These are phyloP conservation scores for Monosporascus cannonballus DNA, from an alignment of 2,329 filamentous ascomycete genomes.

Conservation along the genomic window DNA sequence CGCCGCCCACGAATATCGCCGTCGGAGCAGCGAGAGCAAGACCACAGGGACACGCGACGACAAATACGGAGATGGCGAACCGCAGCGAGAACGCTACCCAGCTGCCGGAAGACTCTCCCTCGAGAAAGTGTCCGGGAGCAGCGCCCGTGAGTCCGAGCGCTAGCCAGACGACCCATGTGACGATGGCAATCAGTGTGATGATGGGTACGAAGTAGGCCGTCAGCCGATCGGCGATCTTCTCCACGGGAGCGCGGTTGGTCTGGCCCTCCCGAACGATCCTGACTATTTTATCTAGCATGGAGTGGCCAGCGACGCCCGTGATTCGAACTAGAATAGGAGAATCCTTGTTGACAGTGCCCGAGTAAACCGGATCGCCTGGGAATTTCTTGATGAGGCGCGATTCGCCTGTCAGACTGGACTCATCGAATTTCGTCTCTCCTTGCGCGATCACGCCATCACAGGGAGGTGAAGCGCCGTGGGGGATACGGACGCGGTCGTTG, in stretches of 20 bases:
- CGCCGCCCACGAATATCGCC: slow-evolving; percentile 76
- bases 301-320: slow-evolving; percentile 59
- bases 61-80: slow-evolving; percentile 81
- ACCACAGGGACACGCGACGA: slow-evolving; percentile 81
- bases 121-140: slow-evolving; percentile 52
- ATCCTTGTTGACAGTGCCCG: slow-evolving; percentile 70
- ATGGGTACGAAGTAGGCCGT: slow-evolving; percentile 74
- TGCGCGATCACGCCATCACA: slow-evolving; percentile 67
- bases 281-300: slow-evolving; percentile 77
- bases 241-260: slow-evolving; percentile 67
- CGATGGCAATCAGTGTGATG: slow-evolving; percentile 61
- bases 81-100: slow-evolving; percentile 71
- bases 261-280: slow-evolving; percentile 72
- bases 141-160: slow-evolving; percentile 51
- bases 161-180: slow-evolving; percentile 70
- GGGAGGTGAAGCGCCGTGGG: slow-evolving; percentile 76
- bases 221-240: slow-evolving; percentile 65
- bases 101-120: slow-evolving; percentile 46
- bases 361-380: slow-evolving; percentile 58
- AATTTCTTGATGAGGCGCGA: slow-evolving; percentile 60
- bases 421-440: slow-evolving; percentile 69
- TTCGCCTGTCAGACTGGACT: slow-evolving; percentile 83
- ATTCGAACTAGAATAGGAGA: slow-evolving; percentile 56
- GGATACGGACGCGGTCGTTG: slow-evolving; percentile 68
- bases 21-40: slow-evolving; percentile 81